Conservation (phyloP, 129 eudicot genomes). For the Ambrosia trifida region DNA sequence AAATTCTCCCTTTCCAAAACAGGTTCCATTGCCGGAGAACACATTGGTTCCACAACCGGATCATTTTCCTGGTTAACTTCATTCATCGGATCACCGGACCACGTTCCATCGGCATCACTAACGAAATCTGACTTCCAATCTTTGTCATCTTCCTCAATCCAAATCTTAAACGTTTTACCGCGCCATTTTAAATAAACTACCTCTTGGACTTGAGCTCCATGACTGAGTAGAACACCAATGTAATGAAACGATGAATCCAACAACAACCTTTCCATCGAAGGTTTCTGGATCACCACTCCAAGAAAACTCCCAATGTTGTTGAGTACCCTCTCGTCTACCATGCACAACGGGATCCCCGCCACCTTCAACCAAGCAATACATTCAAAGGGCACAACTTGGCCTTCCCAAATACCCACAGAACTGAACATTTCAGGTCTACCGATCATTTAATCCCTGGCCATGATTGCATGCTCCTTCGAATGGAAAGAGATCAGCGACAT, state of each 20-base stretch:
- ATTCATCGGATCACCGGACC: not conserved
- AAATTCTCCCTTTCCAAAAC: not conserved
- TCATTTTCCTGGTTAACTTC: not conserved
- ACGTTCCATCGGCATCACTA: not conserved
- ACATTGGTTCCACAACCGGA: not conserved
- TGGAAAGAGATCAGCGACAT: not conserved
- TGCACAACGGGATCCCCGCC: not conserved
- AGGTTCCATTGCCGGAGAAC: not conserved
- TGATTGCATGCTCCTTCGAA: not conserved
- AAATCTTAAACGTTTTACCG: not conserved
- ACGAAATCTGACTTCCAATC: not conserved
- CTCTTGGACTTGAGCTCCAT: not conserved
- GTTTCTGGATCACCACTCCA: not conserved
- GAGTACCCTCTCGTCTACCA: not conserved
- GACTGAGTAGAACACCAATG: not conserved
- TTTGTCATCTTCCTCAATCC: not conserved
- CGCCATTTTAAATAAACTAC: not conserved
- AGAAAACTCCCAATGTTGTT: not conserved
- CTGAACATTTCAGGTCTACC: not conserved
- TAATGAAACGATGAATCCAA: not conserved
- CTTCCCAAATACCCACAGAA: not conserved
- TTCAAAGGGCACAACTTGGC: not conserved
- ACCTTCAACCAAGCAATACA: slow-evolving; percentile 2
- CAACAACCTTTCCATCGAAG: not conserved
- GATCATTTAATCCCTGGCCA: not conserved